Percentiles rank a stretch among this genome's conserved stretches.
phyloP scores from a whole-genome alignment of 148 eudicot species.

The Polygonum aviculare region DNA sequence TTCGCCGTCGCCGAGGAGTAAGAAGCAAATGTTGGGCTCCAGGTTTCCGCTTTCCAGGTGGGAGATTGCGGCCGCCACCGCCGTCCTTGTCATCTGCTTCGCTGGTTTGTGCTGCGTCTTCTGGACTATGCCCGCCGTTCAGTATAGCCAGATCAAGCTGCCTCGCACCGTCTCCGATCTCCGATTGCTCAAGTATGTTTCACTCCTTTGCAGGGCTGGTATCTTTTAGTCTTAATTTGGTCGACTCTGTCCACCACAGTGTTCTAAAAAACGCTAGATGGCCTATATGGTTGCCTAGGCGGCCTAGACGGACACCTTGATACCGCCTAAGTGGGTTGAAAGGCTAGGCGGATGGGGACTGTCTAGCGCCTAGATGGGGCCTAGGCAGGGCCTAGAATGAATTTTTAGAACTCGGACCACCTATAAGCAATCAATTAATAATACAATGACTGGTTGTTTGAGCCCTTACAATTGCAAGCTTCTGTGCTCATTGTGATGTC shows the following conservation, averaged over 20 bases:
- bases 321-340: too few relatives aligned
- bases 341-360: too few relatives aligned
- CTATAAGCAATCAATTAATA: too few relatives aligned
- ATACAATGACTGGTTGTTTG: too few relatives aligned
- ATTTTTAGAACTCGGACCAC: too few relatives aligned
- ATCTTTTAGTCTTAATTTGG: neutral
- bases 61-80: constrained; percentile 53
- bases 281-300: too few relatives aligned
- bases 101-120: constrained; percentile 51
- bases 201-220: neutral
- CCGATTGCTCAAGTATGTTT: constrained; percentile 68
- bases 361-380: too few relatives aligned
- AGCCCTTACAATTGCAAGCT: too few relatives aligned
- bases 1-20: constrained; percentile 61
- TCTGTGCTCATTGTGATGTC: neutral
- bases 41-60: constrained; percentile 50
- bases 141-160: constrained; percentile 57
- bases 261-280: too few relatives aligned
- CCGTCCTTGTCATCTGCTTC: constrained; percentile 43
- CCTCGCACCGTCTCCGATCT: constrained; percentile 79
- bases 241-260: neutral
- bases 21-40: constrained; percentile 38
- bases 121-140: constrained; percentile 69
- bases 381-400: too few relatives aligned
- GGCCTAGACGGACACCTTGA: too few relatives aligned